phyloP scores from a whole-genome alignment of 345 rosid genomes.

The Rhizophora apiculata region DNA sequence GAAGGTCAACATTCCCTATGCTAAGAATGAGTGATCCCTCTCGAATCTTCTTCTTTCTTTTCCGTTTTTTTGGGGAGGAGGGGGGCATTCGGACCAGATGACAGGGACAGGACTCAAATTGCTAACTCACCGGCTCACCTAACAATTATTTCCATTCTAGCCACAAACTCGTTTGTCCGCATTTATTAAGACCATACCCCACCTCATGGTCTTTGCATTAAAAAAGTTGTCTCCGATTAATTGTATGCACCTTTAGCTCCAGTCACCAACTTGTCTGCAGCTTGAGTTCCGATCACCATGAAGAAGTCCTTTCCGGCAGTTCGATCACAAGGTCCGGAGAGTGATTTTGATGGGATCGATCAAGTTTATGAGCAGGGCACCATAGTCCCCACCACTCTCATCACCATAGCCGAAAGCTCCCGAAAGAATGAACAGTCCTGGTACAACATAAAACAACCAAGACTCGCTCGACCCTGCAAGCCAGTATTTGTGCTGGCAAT shows the following conservation, averaged over 20 bases:
- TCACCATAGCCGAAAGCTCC: slow-evolving; percentile 41
- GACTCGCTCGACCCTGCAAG: not conserved
- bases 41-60: not conserved
- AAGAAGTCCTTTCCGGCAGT: slow-evolving; percentile 23
- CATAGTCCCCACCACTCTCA: slow-evolving; percentile 40
- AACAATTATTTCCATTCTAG: slow-evolving; percentile 13
- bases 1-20: slow-evolving; percentile 12
- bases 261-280: not conserved
- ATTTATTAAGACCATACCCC: slow-evolving; percentile 38
- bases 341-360: slow-evolving; percentile 30
- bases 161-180: slow-evolving; percentile 58
- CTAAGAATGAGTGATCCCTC: not conserved
- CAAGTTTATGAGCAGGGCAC: slow-evolving; percentile 42
- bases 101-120: not conserved
- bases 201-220: slow-evolving; percentile 7
- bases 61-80: not conserved
- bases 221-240: too few relatives aligned
- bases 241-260: too few relatives aligned
- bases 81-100: too few relatives aligned
- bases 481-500: slow-evolving; percentile 1
- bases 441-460: slow-evolving; percentile 29
- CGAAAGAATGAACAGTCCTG: slow-evolving; percentile 60
- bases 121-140: slow-evolving; percentile 17
- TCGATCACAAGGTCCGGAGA: slow-evolving; percentile 30
- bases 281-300: slow-evolving; percentile 15